Evolutionary conservation across 768 basidiomycete species (phyloP).

Genomic region (Boletus edulis): DNA sequence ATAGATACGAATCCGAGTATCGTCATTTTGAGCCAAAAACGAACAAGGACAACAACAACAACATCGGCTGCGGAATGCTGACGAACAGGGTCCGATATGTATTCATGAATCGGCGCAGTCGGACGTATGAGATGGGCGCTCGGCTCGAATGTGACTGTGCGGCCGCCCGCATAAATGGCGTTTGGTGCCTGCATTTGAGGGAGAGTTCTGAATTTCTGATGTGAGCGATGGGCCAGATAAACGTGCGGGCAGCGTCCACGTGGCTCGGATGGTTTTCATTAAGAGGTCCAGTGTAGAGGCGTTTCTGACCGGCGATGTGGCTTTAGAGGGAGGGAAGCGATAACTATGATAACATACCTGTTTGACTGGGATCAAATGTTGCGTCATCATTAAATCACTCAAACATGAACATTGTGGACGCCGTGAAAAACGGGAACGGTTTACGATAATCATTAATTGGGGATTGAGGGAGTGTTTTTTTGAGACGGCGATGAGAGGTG

Average conservation of each 20-base stretch:
- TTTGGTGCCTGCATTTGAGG: background rate
- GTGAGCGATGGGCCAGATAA: background rate
- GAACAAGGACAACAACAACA: background rate
- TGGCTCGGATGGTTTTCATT: background rate
- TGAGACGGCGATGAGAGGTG: background rate
- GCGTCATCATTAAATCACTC: background rate
- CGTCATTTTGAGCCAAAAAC: background rate
- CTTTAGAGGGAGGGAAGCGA: slow-evolving; percentile 8
- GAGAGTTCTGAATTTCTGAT: background rate
- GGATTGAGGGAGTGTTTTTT: slow-evolving; percentile 14
- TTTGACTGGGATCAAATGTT: slow-evolving; percentile 1
- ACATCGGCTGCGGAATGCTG: background rate
- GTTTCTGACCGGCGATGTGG: slow-evolving; percentile 14
- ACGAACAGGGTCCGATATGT: slow-evolving; percentile 5
- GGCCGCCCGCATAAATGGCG: slow-evolving; percentile 10
- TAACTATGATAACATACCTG: background rate
- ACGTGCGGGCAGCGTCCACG: slow-evolving; percentile 10
- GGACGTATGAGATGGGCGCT: slow-evolving; percentile 20
- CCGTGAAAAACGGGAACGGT: slow-evolving; percentile 14
- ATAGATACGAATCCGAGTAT: slow-evolving; percentile 13
- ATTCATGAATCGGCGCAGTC: slow-evolving; percentile 18
- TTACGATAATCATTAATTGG: slow-evolving; percentile 22
- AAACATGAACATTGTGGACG: background rate
- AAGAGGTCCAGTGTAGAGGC: background rate
- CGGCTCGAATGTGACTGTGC: background rate